Conservation (phyloP, 192 early-diverging fungal genomes). For the Coemansia sp. region DNA sequence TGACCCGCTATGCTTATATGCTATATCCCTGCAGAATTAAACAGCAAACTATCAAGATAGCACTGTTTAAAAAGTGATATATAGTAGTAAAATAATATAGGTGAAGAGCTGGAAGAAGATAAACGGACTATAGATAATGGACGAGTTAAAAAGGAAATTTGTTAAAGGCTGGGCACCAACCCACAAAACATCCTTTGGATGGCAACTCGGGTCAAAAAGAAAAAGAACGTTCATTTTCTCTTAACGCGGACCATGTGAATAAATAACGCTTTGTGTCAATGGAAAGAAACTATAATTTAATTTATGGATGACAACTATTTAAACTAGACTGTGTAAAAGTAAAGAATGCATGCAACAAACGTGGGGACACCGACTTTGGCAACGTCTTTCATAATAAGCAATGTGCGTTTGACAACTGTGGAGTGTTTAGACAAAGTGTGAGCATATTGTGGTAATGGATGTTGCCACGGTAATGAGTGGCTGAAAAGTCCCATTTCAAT, state of each 20-base stretch:
- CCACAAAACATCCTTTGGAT: neutral
- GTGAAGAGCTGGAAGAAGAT: neutral
- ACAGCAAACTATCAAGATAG: neutral
- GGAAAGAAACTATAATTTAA: no score
- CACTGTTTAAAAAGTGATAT: neutral
- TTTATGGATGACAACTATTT: no score
- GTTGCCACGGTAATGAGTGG: neutral
- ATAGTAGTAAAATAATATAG: neutral
- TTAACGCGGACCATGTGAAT: no score
- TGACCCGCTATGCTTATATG: neutral
- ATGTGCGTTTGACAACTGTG: neutral
- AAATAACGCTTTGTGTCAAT: no score
- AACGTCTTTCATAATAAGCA: constrained; percentile 8
- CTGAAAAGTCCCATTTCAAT: neutral
- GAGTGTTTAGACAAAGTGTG: neutral
- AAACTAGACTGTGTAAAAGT: constrained; percentile 11
- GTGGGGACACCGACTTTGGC: constrained; percentile 17
- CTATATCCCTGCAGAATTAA: neutral
- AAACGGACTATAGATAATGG: neutral
- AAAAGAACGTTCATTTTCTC: no score
- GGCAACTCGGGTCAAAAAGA: no score
- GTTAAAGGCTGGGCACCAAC: neutral
- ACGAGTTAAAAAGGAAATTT: neutral
- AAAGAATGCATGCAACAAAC: constrained; percentile 12
- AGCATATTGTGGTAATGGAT: neutral